phyloP scores from a whole-genome alignment of 306 rosid genomes.

The Sindora glabra region DNA sequence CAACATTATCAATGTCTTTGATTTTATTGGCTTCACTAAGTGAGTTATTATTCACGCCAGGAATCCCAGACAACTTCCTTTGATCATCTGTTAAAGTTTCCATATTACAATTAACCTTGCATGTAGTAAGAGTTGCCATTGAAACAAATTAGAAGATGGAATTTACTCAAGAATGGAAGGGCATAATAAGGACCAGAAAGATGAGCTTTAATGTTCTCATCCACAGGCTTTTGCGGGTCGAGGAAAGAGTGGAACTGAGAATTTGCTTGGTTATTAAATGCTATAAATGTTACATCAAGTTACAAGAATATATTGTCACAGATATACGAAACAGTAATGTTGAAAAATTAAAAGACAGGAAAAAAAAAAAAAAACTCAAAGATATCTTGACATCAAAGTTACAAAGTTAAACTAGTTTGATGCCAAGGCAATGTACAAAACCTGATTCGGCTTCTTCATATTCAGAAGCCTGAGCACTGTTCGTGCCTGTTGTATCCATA shows the following conservation, averaged over 20 bases:
- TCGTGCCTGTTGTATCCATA: constrained; percentile 53
- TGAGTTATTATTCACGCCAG: constrained; percentile 32
- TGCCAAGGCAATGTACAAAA: constrained; percentile 15
- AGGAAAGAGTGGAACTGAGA: constrained; percentile 35
- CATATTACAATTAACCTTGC: constrained; percentile 3
- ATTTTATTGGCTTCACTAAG: constrained; percentile 30
- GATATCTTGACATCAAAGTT: background rate
- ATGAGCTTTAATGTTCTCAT: constrained; percentile 31
- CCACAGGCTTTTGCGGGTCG: constrained; percentile 34
- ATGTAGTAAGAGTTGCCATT: background rate
- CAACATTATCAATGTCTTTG: constrained; percentile 27
- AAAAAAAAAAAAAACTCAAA: background rate
- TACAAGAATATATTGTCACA: background rate
- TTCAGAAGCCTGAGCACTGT: constrained; percentile 56
- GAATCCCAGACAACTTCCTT: constrained; percentile 31
- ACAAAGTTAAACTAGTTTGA: background rate
- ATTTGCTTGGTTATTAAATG: constrained; percentile 43
- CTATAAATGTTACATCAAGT: constrained; percentile 33
- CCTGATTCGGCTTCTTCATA: constrained; percentile 84
- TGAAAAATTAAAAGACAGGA: background rate
- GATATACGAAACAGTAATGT: background rate
- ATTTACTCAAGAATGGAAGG: constrained; percentile 34
- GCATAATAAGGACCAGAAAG: constrained; percentile 31
- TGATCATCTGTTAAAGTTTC: constrained; percentile 41
- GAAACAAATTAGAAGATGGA: constrained; percentile 3